A percentile compares a stretch with the other conserved stretches of the same genome.
Conservation (phyloP, 1,284 basidiomycete species). For the Tetrapyrgos nigripes region DNA sequence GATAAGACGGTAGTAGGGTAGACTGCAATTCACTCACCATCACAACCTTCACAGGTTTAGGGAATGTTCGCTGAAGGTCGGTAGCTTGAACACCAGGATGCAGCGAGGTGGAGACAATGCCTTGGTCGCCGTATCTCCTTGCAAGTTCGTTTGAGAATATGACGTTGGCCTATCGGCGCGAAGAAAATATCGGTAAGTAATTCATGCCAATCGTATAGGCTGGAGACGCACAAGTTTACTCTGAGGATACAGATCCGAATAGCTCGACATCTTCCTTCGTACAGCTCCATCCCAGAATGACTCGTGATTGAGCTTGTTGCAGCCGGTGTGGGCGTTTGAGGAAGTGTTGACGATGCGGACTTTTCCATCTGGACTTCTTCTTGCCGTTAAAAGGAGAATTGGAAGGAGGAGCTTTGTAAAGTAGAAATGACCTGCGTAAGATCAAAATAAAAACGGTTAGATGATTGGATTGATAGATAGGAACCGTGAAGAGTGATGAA, state of each 20-base stretch:
- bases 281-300: slow-evolving; percentile 10
- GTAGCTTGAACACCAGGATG: slow-evolving; percentile 14
- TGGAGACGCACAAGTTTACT: slow-evolving; percentile 18
- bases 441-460: slow-evolving; percentile 18
- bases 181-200: background rate
- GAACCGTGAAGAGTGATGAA: too few species aligned
- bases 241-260: slow-evolving; percentile 15
- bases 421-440: slow-evolving; percentile 38
- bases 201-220: background rate
- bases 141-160: slow-evolving; percentile 9
- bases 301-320: slow-evolving; percentile 9
- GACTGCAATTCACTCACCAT: slow-evolving; percentile 11
- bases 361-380: slow-evolving; percentile 22
- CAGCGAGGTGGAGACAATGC: slow-evolving; percentile 1
- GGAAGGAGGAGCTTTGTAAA: slow-evolving; percentile 53
- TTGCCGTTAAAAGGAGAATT: slow-evolving; percentile 39
- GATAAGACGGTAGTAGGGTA: background rate
- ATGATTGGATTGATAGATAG: too few species aligned
- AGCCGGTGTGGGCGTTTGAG: slow-evolving; percentile 25
- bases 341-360: slow-evolving; percentile 18
- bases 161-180: slow-evolving; percentile 7
- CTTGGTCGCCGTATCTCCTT: slow-evolving; percentile 3
- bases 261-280: slow-evolving; percentile 9
- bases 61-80: slow-evolving; percentile 13
- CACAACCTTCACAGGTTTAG: slow-evolving; percentile 15